These are phyloP conservation scores for Cercospora berteroae DNA, from an alignment of 2,329 filamentous ascomycete genomes.

Conservation along the genomic window DNA sequence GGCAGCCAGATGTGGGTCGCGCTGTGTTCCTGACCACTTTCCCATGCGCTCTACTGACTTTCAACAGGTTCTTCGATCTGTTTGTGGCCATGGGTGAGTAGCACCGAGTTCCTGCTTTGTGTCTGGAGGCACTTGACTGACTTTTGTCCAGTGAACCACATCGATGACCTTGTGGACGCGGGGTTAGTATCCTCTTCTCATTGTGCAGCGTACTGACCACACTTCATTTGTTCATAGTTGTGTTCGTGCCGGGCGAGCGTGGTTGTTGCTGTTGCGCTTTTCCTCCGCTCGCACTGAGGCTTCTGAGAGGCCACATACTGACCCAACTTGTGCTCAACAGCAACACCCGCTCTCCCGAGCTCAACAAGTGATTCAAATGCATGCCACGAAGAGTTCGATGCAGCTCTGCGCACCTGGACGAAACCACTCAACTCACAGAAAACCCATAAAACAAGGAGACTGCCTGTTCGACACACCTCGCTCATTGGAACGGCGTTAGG, in stretches of 20 bases:
- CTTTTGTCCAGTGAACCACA: conserved; percentile 63
- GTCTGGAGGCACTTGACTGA: background rate
- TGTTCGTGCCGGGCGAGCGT: background rate
- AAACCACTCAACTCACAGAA: conserved; percentile 27
- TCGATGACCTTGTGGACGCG: conserved; percentile 90
- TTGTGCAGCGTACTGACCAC: conserved; percentile 15
- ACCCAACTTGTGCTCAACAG: conserved; percentile 7
- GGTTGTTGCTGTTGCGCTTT: conserved; percentile 9
- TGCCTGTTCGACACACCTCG: conserved; percentile 27
- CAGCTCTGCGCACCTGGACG: conserved; percentile 29
- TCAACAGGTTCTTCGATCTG: conserved; percentile 75
- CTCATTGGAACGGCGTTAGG: conserved; percentile 22
- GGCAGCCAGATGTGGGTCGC: conserved; percentile 62
- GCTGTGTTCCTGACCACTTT: background rate
- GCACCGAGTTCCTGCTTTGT: background rate
- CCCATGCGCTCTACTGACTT: background rate
- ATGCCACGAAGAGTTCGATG: conserved; percentile 21
- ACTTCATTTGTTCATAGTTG: background rate
- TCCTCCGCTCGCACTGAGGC: background rate
- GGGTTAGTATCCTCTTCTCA: conserved; percentile 57
- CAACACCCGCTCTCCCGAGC: conserved; percentile 29
- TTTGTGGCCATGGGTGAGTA: conserved; percentile 65
- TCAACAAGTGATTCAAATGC: conserved; percentile 27
- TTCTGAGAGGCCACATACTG: background rate
- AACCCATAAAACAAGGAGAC: conserved; percentile 17